A percentile compares a stretch with the other conserved stretches of the same genome.
These are phyloP conservation scores for Leccinum longicurvipes DNA, from an alignment of 768 basidiomycete species.

Conservation along the genomic window DNA sequence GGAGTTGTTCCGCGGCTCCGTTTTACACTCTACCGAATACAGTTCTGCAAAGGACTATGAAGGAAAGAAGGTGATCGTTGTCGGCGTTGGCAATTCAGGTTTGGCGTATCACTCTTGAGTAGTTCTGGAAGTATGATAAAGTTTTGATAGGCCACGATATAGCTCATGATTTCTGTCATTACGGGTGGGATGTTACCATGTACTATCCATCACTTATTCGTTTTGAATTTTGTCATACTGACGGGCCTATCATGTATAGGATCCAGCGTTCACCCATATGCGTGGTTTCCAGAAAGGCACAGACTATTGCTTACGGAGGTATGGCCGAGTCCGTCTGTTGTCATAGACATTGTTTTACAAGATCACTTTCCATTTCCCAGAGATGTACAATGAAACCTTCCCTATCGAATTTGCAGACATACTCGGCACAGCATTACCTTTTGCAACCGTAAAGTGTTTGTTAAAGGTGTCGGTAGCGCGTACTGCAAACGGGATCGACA, in stretches of 20 bases:
- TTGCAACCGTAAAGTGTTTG: background rate
- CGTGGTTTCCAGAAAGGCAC: background rate
- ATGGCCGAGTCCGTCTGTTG: background rate
- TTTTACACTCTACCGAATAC: slow-evolving; percentile 53
- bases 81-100: slow-evolving; percentile 65
- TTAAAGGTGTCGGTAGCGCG: background rate
- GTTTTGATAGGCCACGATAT: slow-evolving; percentile 34
- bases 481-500: slow-evolving; percentile 20
- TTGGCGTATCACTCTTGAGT: background rate
- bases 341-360: background rate
- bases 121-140: background rate
- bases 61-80: slow-evolving; percentile 62
- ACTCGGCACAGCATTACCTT: background rate
- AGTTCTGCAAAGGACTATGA: slow-evolving; percentile 41
- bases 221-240: slow-evolving; percentile 30
- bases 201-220: slow-evolving; percentile 2
- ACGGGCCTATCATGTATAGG: slow-evolving; percentile 7
- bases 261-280: background rate
- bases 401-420: background rate
- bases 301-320: background rate
- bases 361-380: background rate
- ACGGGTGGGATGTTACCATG: slow-evolving; percentile 30
- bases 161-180: slow-evolving; percentile 30
- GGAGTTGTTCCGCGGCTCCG: slow-evolving; percentile 49
- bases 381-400: background rate